These are phyloP conservation scores for Paecilomyces sp. DNA, from an alignment of 2,329 filamentous ascomycete species.

Conservation along the genomic window DNA sequence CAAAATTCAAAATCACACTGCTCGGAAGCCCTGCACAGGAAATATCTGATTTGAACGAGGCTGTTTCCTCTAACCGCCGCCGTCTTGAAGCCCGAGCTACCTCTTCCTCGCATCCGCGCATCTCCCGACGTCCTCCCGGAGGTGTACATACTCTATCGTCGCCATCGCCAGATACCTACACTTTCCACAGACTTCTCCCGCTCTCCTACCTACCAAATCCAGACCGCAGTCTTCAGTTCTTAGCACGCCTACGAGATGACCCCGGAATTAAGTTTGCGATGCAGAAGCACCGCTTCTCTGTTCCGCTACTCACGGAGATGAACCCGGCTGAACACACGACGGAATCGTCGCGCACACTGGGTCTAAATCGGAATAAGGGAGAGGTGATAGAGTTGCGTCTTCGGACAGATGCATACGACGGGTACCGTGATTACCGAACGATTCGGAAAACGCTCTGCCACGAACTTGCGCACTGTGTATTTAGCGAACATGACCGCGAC, in stretches of 20 bases:
- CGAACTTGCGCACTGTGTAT: constrained; percentile 89
- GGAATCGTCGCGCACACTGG: constrained; percentile 73
- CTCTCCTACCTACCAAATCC: constrained; percentile 72
- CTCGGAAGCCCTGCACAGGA: constrained; percentile 37
- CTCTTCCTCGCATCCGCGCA: constrained; percentile 7
- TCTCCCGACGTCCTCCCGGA: constrained; percentile 4
- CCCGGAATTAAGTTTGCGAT: constrained; percentile 79
- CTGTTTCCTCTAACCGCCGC: constrained; percentile 19
- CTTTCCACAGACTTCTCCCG: constrained; percentile 70
- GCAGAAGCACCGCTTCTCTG: constrained; percentile 75
- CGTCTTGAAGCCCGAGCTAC: constrained; percentile 22
- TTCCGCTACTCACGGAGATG: constrained; percentile 90
- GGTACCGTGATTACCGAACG: constrained; percentile 85
- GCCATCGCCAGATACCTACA: constrained; percentile 60
- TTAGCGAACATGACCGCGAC: constrained; percentile 70
- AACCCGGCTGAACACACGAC: constrained; percentile 78
- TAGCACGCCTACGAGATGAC: constrained; percentile 71
- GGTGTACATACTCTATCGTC: constrained; percentile 22
- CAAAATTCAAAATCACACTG: constrained; percentile 40
- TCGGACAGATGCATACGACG: constrained; percentile 89
- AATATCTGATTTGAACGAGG: constrained; percentile 35
- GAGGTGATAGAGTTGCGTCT: constrained; percentile 86
- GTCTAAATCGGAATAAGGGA: constrained; percentile 78
- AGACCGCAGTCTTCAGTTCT: constrained; percentile 60
- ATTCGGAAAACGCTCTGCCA: constrained; percentile 91